Percentiles rank a stretch among this genome's conserved stretches.
Conservation (phyloP, 768 basidiomycete species). For the Tulasnella sp. region DNA sequence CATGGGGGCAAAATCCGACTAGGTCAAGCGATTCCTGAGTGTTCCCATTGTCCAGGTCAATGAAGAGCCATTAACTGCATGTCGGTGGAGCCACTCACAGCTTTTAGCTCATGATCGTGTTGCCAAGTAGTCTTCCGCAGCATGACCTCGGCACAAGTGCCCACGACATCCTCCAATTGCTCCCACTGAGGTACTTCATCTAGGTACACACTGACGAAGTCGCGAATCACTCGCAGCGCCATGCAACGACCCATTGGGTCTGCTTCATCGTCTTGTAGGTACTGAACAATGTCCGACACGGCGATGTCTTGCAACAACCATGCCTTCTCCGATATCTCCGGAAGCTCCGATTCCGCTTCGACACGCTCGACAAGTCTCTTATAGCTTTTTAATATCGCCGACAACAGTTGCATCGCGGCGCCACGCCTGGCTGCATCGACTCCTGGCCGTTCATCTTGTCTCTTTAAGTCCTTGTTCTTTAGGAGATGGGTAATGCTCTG, state of each 20-base stretch:
- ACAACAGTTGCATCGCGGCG: neutral
- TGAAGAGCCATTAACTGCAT: neutral
- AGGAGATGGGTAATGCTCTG: neutral
- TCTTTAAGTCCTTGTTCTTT: neutral
- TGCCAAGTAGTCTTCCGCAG: constrained; percentile 1
- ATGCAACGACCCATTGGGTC: neutral
- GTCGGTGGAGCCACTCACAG: neutral
- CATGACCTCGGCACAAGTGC: neutral
- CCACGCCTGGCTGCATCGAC: neutral
- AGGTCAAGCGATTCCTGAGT: neutral
- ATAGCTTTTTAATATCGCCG: neutral
- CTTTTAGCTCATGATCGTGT: neutral
- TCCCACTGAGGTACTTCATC: neutral
- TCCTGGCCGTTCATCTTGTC: neutral
- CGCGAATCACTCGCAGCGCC: neutral
- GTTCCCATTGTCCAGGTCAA: neutral
- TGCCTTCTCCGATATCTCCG: neutral
- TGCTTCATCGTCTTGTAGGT: neutral
- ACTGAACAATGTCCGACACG: neutral
- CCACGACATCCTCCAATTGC: neutral
- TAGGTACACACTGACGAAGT: neutral
- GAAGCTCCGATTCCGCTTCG: neutral
- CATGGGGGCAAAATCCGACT: neutral
- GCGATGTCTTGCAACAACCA: neutral
- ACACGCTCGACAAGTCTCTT: neutral